Base-by-base conservation (phyloP, 768 basidiomycete species). In the Boletus coccyginus region DNA sequence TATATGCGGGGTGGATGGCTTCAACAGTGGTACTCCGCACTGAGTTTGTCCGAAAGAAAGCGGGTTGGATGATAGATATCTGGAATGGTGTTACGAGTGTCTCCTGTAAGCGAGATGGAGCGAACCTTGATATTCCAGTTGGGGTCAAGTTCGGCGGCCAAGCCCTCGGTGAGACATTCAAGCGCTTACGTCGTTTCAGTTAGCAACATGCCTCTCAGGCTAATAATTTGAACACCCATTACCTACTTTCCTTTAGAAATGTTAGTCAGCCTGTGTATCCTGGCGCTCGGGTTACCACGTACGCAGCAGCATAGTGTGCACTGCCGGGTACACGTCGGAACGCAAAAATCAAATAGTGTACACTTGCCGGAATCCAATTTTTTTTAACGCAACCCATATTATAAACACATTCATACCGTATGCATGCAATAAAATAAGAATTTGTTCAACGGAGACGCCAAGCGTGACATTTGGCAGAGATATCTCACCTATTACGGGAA, bases 111-210 rank as follows among this genome's bases (percentile, higher is more conserved):
- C 14, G 16, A n/a, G 31, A 16, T 8, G 29, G 16, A 42, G 41
- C 69, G n/a, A 49, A 77, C 79, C 64, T 74, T 78, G 62, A 80
- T 78, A 49, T 79, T 77, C 79, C 79, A 81, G 21, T 32, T 65
- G 12, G 79, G 78, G 44, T 79, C 77, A 3, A 79, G 53, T 55
- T 81, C 79, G 41, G 65, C 60, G 5, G 63, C 64, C 29, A 80
- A 57, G 2, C 76, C 62, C 55, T 78, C 72, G 3, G 70, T 73
- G 32, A 77, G 58, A 19, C 73, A 75, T 52, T 76, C 75, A n/a
- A 75, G 50, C 13, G 76, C 75, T 76, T 56, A 46, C n/a, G 36
- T 45, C 21, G 13, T 36, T 27, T 38, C 33, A 50, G 33, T 55
- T 48, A 66, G 46, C 32, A 52, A 27, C 31, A 3, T 12, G 19